Base-by-base conservation (phyloP, 177 flowering plant genomes). In the Vitis hybrid region DNA sequence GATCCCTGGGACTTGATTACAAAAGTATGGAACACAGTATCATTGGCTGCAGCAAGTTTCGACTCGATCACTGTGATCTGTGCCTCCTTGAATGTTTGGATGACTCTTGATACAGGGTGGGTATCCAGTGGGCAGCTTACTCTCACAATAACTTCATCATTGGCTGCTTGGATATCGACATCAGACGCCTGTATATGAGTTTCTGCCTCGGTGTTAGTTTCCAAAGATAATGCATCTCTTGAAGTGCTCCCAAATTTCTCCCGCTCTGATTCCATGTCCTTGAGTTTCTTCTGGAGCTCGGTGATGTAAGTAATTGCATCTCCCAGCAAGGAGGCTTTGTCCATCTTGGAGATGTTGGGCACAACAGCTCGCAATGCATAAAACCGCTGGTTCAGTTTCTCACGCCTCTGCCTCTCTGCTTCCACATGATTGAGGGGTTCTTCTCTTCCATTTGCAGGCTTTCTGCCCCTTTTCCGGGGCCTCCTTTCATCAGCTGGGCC, bases 341-440 rank as follows among this genome's bases (percentile, higher is more conserved):
- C 99, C 99, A 94, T 92, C 78, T 94, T 94, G 3, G 99, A 90
- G 59, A 94, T 94, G 72, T 91, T 94, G 54, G 99, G 99, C 14
- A 94, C 99, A 58, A 94, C 97, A 16, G 97, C 94, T 71, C 99
- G 82, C 26, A 94, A 76, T 0, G 99, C 98, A 73, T 91, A 94
- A 79, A 94, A 94, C 51, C 98, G 84, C 71, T 93, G 99, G 82
- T 94, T 94, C 50, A 94, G 86, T 76, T 91, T 94, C 82, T 94
- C 99, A 0, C 99, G 76, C 62, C 99, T 73, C 69, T 88, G 94
- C 68, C 99, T 84, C 77, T 94, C 99, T 55, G 99, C 99, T 73
- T 93, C 98, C 16, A 94, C 99, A 59, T 94, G 99, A 70, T 94
- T 94, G 16, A 94, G 86, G 2, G 99, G 96, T 66, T 91, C 98